Conservation (phyloP, 169 alveolate species). For the Plasmodium fragile region DNA sequence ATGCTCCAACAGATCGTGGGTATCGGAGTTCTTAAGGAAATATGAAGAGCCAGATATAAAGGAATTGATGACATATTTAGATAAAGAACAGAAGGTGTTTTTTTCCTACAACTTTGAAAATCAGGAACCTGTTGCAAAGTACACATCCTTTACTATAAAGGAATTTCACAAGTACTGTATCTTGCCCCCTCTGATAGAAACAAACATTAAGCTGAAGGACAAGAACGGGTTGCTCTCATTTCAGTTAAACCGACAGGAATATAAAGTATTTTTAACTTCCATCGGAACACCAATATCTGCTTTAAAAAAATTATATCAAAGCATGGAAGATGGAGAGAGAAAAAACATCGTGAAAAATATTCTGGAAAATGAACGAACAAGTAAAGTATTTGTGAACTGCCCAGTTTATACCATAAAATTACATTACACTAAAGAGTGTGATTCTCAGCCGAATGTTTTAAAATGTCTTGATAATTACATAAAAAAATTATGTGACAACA, state of each 20-base stretch:
- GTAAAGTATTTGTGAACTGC: neutral
- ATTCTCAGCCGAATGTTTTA: conserved; percentile 1
- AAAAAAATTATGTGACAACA: conserved; percentile 9
- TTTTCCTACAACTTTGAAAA: neutral
- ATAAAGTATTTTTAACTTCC: conserved; percentile 35
- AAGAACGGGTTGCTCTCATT: neutral
- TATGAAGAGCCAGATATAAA: conserved; percentile 47
- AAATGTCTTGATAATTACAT: conserved; percentile 37
- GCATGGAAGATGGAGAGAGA: conserved; percentile 22
- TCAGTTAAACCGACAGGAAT: conserved; percentile 33
- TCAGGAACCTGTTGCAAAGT: conserved; percentile 35
- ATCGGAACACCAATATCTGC: conserved; percentile 31
- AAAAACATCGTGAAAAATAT: conserved; percentile 1
- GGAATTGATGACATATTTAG: neutral
- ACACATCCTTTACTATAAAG: conserved; percentile 21
- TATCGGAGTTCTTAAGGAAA: conserved; percentile 42
- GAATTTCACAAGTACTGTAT: conserved; percentile 56
- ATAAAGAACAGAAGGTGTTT: conserved; percentile 31
- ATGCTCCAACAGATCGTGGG: conserved; percentile 41
- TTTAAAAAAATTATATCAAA: conserved; percentile 17
- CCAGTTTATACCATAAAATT: conserved; percentile 30
- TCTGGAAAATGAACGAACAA: neutral
- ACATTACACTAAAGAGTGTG: conserved; percentile 45
- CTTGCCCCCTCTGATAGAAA: conserved; percentile 41
- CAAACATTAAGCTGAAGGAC: conserved; percentile 10